A percentile compares a stretch with the other conserved stretches of the same genome.
Evolutionary conservation across 495 filamentous ascomycete species (phyloP).

Genomic region (Hypoxylon rickii): DNA sequence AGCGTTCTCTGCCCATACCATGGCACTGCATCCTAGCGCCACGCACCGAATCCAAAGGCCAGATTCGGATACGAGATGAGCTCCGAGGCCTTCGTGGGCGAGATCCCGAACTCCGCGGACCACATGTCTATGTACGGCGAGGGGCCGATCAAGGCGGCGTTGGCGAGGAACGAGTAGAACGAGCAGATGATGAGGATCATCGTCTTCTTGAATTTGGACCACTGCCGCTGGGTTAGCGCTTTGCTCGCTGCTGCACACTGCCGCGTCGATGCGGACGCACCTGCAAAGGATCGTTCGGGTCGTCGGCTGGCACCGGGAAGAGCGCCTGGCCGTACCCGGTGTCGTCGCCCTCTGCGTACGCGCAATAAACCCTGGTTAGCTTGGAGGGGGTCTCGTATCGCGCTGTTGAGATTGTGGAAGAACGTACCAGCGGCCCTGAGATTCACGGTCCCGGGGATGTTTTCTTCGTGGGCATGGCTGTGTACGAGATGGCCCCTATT

Average conservation of each 20-base stretch:
- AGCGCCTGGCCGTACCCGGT: slow-evolving; percentile 64
- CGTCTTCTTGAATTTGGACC: slow-evolving; percentile 62
- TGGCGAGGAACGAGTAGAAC: slow-evolving; percentile 65
- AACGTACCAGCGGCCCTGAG: slow-evolving; percentile 49
- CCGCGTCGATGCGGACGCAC: slow-evolving; percentile 25
- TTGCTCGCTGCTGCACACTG: neutral
- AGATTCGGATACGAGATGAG: slow-evolving; percentile 67
- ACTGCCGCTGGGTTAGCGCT: slow-evolving; percentile 39
- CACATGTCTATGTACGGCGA: slow-evolving; percentile 65
- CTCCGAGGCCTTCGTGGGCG: slow-evolving; percentile 55
- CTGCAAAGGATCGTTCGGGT: slow-evolving; percentile 68
- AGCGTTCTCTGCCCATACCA: slow-evolving; percentile 1
- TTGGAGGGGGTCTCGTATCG: neutral
- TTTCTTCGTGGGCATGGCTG: slow-evolving; percentile 63
- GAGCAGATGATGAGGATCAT: slow-evolving; percentile 63
- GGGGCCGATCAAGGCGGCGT: slow-evolving; percentile 60
- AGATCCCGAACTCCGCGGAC: slow-evolving; percentile 58
- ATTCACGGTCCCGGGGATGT: slow-evolving; percentile 64
- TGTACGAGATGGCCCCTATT: slow-evolving; percentile 28
- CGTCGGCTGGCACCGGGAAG: slow-evolving; percentile 65
- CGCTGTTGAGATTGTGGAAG: neutral
- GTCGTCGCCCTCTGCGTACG: slow-evolving; percentile 60
- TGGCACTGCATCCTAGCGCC: too few relatives aligned
- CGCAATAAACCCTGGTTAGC: slow-evolving; percentile 2
- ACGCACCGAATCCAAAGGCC: slow-evolving; percentile 62